These are phyloP conservation scores for Didymella segeticola DNA, from an alignment of 2,329 filamentous ascomycete genomes.

Conservation along the genomic window DNA sequence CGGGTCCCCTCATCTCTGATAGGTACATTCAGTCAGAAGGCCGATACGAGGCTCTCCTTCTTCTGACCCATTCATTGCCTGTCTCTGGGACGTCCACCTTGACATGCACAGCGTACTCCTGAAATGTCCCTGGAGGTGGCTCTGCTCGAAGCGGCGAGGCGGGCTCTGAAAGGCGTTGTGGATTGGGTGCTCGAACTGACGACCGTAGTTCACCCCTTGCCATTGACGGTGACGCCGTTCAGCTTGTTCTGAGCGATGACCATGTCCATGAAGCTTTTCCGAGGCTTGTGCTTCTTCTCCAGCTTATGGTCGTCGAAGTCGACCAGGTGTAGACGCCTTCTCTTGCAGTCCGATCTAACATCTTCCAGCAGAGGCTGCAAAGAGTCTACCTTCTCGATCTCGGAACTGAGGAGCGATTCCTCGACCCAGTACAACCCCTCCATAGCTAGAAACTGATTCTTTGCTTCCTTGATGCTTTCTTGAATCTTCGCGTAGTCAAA, in stretches of 20 bases:
- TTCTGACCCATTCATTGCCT: slow-evolving; percentile 50
- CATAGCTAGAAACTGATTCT: slow-evolving; percentile 47
- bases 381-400: slow-evolving; percentile 39
- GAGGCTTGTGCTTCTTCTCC: slow-evolving; percentile 38
- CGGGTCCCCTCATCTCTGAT: not conserved
- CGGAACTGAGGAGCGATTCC: slow-evolving; percentile 33
- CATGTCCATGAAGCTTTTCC: slow-evolving; percentile 49
- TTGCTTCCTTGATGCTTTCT: slow-evolving; percentile 45
- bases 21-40: slow-evolving; percentile 13
- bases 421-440: slow-evolving; percentile 50
- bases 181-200: not conserved
- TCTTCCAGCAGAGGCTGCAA: slow-evolving; percentile 39
- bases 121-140: not conserved
- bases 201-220: slow-evolving; percentile 27
- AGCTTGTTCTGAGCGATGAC: slow-evolving; percentile 35
- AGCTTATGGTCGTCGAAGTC: slow-evolving; percentile 24
- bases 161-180: not conserved
- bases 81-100: slow-evolving; percentile 27
- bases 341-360: slow-evolving; percentile 37
- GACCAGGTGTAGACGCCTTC: slow-evolving; percentile 34
- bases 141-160: not conserved
- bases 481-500: slow-evolving; percentile 48
- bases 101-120: not conserved
- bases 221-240: slow-evolving; percentile 33
- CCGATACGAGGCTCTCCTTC: slow-evolving; percentile 5